These are phyloP conservation scores for Cryphonectria naterciae DNA, from an alignment of 2,329 filamentous ascomycete species.

Conservation along the genomic window DNA sequence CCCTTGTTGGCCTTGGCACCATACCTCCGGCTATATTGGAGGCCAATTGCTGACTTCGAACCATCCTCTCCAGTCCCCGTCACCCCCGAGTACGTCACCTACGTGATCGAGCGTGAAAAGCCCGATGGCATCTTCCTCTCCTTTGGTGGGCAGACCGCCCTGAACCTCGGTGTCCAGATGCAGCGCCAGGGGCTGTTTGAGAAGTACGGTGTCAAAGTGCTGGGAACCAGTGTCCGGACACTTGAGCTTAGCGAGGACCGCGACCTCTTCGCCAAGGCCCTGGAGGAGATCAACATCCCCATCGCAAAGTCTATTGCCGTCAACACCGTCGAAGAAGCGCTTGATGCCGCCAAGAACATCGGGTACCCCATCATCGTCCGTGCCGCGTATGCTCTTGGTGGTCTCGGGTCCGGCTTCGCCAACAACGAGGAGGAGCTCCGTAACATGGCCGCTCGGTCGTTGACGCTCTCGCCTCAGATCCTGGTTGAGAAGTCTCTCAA, in stretches of 20 bases:
- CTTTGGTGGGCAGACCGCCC: conserved; percentile 94
- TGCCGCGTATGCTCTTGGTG: conserved; percentile 93
- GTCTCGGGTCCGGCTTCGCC: conserved; percentile 94
- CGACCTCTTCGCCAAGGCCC: conserved; percentile 91
- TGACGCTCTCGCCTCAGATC: conserved; percentile 94
- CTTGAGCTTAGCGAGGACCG: conserved; percentile 94
- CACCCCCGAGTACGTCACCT: conserved; percentile 94
- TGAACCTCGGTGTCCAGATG: conserved; percentile 97
- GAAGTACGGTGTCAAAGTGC: conserved; percentile 91
- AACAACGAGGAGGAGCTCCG: conserved; percentile 91
- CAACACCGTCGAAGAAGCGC: conserved; percentile 85
- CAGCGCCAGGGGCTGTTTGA: conserved; percentile 94
- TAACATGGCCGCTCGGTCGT: conserved; percentile 88
- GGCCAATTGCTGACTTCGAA: conserved; percentile 16
- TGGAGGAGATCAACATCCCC: conserved; percentile 96
- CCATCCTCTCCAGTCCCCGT: conserved; percentile 65
- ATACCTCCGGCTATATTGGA: neutral
- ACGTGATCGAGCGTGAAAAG: conserved; percentile 94
- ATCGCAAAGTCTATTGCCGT: conserved; percentile 97
- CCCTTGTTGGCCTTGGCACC: neutral
- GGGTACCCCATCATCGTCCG: conserved; percentile 98
- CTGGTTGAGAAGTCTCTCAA: conserved; percentile 98
- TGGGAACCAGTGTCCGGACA: conserved; percentile 93
- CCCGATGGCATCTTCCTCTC: conserved; percentile 97
- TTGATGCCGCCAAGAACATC: conserved; percentile 82